Conservation (phyloP, 495 filamentous ascomycete genomes). For the Penicillium atrosanguineum region DNA sequence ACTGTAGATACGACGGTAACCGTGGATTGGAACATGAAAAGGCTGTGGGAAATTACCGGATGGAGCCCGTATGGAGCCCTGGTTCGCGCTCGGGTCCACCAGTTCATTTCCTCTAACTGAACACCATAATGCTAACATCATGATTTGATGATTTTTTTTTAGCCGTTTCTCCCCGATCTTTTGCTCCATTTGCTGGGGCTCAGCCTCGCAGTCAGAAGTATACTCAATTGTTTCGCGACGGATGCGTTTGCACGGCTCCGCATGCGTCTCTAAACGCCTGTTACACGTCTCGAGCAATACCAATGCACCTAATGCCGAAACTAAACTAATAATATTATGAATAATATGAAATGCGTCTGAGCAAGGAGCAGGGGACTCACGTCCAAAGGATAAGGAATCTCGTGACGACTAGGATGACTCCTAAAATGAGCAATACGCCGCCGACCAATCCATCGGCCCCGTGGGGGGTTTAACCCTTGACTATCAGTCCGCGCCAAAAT, state of each 20-base stretch:
- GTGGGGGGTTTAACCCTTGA: conserved; percentile 1
- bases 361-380: not conserved
- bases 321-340: not conserved
- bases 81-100: conserved; percentile 6
- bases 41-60: conserved; percentile 1
- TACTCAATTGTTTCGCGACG: not conserved
- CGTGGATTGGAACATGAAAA: conserved; percentile 3
- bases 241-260: conserved; percentile 5
- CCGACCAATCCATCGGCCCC: conserved; percentile 15
- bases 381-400: not conserved
- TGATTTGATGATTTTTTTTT: too few relatives aligned
- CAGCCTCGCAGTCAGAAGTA: not conserved
- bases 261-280: conserved; percentile 14
- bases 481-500: not conserved
- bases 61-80: not conserved
- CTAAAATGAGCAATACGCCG: not conserved
- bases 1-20: conserved; percentile 17
- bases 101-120: not conserved
- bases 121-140: not conserved
- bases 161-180: not conserved
- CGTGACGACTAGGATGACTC: not conserved
- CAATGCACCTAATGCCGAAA: not conserved
- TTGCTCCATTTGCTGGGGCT: not conserved
- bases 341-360: not conserved
- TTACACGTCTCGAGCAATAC: not conserved